Evolutionary conservation across 495 filamentous ascomycete species (phyloP).

Genomic region (Aspergillus steynii): DNA sequence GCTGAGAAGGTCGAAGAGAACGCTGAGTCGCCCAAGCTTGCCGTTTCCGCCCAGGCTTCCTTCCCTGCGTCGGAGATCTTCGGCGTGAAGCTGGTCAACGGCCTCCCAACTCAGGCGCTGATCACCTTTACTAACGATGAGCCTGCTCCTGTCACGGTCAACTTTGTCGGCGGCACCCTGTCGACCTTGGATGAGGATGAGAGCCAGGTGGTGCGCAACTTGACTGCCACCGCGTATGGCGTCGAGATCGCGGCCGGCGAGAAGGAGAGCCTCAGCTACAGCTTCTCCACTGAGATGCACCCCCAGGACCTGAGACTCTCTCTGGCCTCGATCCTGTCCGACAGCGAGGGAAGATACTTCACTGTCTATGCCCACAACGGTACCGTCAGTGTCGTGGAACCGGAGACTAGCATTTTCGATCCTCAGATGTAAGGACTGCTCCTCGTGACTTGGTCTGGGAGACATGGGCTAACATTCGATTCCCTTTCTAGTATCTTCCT

Average conservation of each 20-base stretch:
- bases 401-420: slow-evolving; percentile 90
- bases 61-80: slow-evolving; percentile 92
- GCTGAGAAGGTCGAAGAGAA: slow-evolving; percentile 50
- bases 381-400: slow-evolving; percentile 86
- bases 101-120: slow-evolving; percentile 78
- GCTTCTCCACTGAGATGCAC: slow-evolving; percentile 87
- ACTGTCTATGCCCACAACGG: slow-evolving; percentile 82
- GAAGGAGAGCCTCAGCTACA: slow-evolving; percentile 74
- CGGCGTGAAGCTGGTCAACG: slow-evolving; percentile 94
- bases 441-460: slow-evolving; percentile 1
- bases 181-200: slow-evolving; percentile 59
- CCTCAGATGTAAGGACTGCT: slow-evolving; percentile 78
- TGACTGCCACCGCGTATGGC: slow-evolving; percentile 74
- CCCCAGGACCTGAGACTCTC: slow-evolving; percentile 84
- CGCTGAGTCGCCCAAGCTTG: slow-evolving; percentile 58
- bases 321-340: slow-evolving; percentile 71
- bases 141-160: slow-evolving; percentile 68
- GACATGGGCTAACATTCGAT: slow-evolving; percentile 26
- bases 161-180: slow-evolving; percentile 77
- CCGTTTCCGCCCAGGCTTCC: slow-evolving; percentile 70
- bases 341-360: slow-evolving; percentile 65
- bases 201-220: slow-evolving; percentile 70
- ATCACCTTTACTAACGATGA: slow-evolving; percentile 85
- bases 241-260: slow-evolving; percentile 76
- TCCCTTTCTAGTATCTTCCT: slow-evolving; percentile 75